phyloP scores from a whole-genome alignment of 805 yeast species.

The Cyberlindnera sargentensis region DNA sequence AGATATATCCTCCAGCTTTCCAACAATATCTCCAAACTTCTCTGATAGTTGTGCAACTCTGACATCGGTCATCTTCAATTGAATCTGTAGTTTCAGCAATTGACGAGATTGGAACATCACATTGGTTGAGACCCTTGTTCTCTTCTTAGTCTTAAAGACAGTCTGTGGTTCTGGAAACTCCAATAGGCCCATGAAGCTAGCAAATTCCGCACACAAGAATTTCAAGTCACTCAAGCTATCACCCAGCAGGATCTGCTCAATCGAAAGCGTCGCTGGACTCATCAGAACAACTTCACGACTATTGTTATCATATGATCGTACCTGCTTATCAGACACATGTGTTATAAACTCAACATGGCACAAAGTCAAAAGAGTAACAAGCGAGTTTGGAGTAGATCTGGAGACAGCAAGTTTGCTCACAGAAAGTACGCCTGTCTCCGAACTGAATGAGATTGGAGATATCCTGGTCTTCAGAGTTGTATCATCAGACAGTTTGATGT shows the following conservation, averaged over 20 bases:
- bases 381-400: conserved; percentile 13
- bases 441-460: conserved; percentile 39
- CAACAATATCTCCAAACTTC: conserved; percentile 28
- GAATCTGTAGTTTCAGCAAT: conserved; percentile 6
- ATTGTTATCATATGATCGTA: conserved; percentile 23
- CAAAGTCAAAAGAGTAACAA: conserved; percentile 8
- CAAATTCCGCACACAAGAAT: conserved; percentile 8
- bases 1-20: conserved; percentile 10
- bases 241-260: conserved; percentile 24
- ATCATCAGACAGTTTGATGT: conserved; percentile 4
- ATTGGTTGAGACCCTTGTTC: conserved; percentile 17
- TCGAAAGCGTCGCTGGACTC: conserved; percentile 7
- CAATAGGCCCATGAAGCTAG: conserved; percentile 3
- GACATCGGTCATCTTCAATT: conserved; percentile 9
- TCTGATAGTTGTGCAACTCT: conserved; percentile 17
- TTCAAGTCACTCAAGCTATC: conserved; percentile 25
- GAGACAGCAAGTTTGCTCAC: conserved; percentile 28
- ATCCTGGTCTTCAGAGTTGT: conserved; percentile 23
- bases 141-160: conserved; percentile 20
- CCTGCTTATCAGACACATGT: conserved; percentile 14
- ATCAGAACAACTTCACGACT: conserved; percentile 23
- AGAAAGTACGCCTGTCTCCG: conserved; percentile 26
- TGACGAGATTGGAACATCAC: conserved; percentile 16
- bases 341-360: conserved; percentile 18
- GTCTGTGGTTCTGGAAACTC: conserved; percentile 12